Evolutionary conservation across 2,329 filamentous ascomycete genomes (phyloP).

Genomic region (Chaetothyriales sp.): DNA sequence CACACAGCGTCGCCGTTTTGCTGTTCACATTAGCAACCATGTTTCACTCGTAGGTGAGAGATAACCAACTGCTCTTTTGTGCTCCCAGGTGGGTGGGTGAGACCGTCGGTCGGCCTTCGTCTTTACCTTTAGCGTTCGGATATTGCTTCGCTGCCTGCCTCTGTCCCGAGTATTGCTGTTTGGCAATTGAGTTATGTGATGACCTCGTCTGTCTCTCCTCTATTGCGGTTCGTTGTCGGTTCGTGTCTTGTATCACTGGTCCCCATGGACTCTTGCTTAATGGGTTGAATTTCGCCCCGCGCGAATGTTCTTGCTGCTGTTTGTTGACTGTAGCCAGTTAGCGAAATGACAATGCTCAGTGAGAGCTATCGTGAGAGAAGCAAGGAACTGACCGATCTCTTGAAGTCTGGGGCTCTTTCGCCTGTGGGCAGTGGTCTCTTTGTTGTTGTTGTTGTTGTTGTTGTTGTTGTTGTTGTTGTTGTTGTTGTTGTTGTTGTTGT

Average conservation of each 20-base stretch:
- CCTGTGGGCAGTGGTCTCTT: background rate
- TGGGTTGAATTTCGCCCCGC: background rate
- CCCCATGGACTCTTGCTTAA: slow-evolving; percentile 1
- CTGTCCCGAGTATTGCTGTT: too few species aligned
- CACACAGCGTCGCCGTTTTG: slow-evolving; percentile 1
- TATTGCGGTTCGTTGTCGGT: slow-evolving; percentile 2
- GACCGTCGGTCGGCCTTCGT: background rate
- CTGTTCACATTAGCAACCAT: background rate
- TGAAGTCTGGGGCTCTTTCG: slow-evolving; percentile 5
- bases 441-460: background rate
- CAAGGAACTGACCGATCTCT: slow-evolving; percentile 5
- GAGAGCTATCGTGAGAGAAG: background rate
- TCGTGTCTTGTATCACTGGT: slow-evolving; percentile 3
- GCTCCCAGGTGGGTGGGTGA: slow-evolving; percentile 2
- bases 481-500: background rate
- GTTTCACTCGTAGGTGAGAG: background rate
- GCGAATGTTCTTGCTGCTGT: background rate
- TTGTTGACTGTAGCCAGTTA: background rate
- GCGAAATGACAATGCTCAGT: background rate
- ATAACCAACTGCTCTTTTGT: slow-evolving; percentile 3
- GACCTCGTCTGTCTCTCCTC: background rate
- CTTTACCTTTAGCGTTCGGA: too few species aligned
- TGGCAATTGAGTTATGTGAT: too few species aligned
- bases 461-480: background rate
- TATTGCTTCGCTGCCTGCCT: too few species aligned